Evolutionary conservation across 495 filamentous ascomycete species (phyloP), one percentile per base, ranked within the genome.

Genomic region (Elaphomyces granulatus): DNA sequence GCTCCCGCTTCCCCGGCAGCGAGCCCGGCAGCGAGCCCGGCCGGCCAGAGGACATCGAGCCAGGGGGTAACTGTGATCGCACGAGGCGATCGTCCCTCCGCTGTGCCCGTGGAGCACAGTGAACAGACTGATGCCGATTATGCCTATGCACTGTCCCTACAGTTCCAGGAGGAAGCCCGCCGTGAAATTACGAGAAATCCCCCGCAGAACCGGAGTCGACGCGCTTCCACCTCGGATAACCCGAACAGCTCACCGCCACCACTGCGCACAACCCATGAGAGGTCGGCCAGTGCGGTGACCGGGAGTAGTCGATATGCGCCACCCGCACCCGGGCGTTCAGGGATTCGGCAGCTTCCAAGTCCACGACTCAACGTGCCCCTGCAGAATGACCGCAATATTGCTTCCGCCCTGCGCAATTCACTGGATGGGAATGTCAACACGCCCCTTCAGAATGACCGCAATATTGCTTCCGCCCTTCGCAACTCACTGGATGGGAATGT

Each of bases 61-160:
- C 40, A 49, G 19, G 33, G 44, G 17, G 42, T 33, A 10, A 41
- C 9, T 18, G 16, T 4, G 23, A 16, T 45, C 8, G 12, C 47
- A 18, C 30, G 38, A 8, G 37, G 54, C 15, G 16, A 43, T 2
- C 30, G 43, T 2, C 32, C 36, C 15, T 38, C 45, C 0, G 43
- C 46, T 6, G 39, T 60, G n/a, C 55, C 60, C 1, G 41, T 50
- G 12, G 58, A 63, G 35, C 23, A 12, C 4, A 32, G 34, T 9
- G 63, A 68, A 46, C 64, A 68, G 40, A 58, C 57, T n/a, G 64
- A 68, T 44, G 64, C 64, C n/a, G 64, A 68, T 21, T 68, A 63
- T 43, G 64, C 64, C 3, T 66, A 66, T 38, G 64, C 64, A 0
- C 57, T 68, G 8, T 60, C 63, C 0, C 60, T 68, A 8, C 64